A percentile compares a stretch with the other conserved stretches of the same genome.
Conservation (phyloP, 2,329 filamentous ascomycete species). For the Orbilia blumenaviensis region DNA sequence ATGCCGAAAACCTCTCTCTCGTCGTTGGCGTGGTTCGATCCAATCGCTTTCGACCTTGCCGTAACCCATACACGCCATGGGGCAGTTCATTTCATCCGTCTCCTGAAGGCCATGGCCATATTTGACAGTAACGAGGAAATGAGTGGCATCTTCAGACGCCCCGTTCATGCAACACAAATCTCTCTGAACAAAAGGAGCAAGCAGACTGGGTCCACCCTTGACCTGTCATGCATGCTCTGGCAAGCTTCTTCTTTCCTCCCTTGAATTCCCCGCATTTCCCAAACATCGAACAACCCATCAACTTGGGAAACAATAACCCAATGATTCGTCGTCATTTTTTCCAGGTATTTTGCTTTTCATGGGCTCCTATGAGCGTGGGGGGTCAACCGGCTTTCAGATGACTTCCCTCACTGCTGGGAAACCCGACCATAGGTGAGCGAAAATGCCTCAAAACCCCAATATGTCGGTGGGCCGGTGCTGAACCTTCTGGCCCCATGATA, state of each 20-base stretch:
- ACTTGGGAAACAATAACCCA: constrained; percentile 31
- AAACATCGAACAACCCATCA: constrained; percentile 51
- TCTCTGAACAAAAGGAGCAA: constrained; percentile 25
- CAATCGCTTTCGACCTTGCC: constrained; percentile 19
- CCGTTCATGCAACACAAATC: constrained; percentile 43
- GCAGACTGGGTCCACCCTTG: constrained; percentile 32
- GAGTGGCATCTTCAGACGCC: constrained; percentile 18
- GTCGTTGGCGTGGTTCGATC: constrained; percentile 38
- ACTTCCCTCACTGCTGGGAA: constrained; percentile 19
- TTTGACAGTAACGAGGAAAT: neutral
- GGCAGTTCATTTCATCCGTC: constrained; percentile 28
- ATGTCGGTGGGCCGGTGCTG: constrained; percentile 28
- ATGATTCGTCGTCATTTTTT: constrained; percentile 40
- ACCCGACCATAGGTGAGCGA: constrained; percentile 28
- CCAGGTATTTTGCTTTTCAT: constrained; percentile 46
- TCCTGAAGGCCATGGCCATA: constrained; percentile 24
- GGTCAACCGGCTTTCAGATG: constrained; percentile 29
- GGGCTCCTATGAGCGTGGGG: constrained; percentile 17
- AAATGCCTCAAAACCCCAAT: constrained; percentile 42
- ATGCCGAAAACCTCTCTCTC: constrained; percentile 23
- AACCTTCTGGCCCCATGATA: constrained; percentile 44
- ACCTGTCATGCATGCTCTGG: constrained; percentile 42
- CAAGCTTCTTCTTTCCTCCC: constrained; percentile 16
- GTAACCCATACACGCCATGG: constrained; percentile 3
- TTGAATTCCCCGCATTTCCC: constrained; percentile 54